Base-by-base conservation (phyloP, 257 asterid species). In the Jasminum sambac region DNA sequence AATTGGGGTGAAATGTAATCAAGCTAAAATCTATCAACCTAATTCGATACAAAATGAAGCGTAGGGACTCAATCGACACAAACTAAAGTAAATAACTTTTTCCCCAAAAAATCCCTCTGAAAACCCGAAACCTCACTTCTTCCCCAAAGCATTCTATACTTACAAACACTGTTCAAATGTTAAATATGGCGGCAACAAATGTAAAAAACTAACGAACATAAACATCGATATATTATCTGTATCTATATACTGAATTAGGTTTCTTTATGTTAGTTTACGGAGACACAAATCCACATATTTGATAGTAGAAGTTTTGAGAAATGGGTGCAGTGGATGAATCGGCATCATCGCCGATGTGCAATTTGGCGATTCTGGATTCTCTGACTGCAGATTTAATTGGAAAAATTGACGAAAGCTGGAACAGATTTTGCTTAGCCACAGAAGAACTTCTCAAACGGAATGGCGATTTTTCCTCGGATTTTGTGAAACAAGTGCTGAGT, bases 341-440 rank as follows among this genome's bases (percentile, higher is more conserved):
- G 44, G 52, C 84, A 8, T 41, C 87, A 30, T 78, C 82, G 12
- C 71, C 85, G 23, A 63, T 80, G 72, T 89, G 84, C 68, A 80
- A 84, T 83, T 84, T 88, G 48, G 69, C 78, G 63, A 48, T 82
- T 75, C 76, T 94, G 69, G 98, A 94, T 16, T 72, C 93, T 11
- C 50, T 94, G 65, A 79, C 26, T 69, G 84, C 66, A 39, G 81
- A 25, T 59, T 79, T 92, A 6, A 44, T 83, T 66, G 80, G 68
- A 58, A 86, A 83, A 75, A 80, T 94, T 72, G 75, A 81, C 75
- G 82, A 71, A 30, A 84, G 88, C 82, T 94, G 99, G 99, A 74
- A 81, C 25, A 81, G 81, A 12, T 94, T 89, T 69, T 86, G 91
- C 84, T 70, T 36, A 42, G 78, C 84, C 11, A 69, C 88, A 16